phyloP scores from a whole-genome alignment of 768 basidiomycete genomes.

The Kwoniella dejecticola region DNA sequence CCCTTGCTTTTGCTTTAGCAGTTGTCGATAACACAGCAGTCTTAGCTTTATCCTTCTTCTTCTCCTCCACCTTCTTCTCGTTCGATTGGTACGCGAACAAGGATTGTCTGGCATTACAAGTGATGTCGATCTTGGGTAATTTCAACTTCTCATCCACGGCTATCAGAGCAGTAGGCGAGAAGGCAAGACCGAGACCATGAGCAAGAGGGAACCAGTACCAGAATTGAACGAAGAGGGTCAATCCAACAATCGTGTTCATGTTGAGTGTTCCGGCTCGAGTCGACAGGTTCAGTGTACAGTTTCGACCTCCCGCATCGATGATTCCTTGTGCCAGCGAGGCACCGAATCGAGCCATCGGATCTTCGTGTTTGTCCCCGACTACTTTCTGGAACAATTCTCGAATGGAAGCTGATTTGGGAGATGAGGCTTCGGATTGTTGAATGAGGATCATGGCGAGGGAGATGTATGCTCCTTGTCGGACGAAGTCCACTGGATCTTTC shows the following conservation, averaged over 20 bases:
- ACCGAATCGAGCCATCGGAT: constrained; percentile 97
- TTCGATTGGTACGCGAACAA: constrained; percentile 87
- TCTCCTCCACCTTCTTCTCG: constrained; percentile 87
- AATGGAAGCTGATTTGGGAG: constrained; percentile 74
- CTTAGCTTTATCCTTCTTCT: constrained; percentile 85
- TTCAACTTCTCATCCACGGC: constrained; percentile 83
- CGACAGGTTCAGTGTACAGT: constrained; percentile 90
- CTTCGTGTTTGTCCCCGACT: constrained; percentile 94
- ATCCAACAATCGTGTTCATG: constrained; percentile 94
- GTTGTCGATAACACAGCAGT: constrained; percentile 96
- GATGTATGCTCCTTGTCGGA: constrained; percentile 94
- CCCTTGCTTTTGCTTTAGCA: constrained; percentile 92
- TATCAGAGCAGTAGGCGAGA: constrained; percentile 93
- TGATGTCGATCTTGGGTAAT: constrained; percentile 91
- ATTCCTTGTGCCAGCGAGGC: constrained; percentile 94
- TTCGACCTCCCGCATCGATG: constrained; percentile 95
- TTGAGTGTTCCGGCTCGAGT: constrained; percentile 91
- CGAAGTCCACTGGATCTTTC: constrained; percentile 96
- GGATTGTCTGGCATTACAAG: constrained; percentile 85
- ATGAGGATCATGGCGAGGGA: constrained; percentile 96
- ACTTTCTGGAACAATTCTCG: constrained; percentile 88
- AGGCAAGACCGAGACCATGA: constrained; percentile 86
- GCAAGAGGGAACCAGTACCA: constrained; percentile 99
- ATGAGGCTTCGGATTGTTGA: constrained; percentile 88
- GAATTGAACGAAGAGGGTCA: constrained; percentile 97